Conservation (phyloP, 441 rosid genomes). For the Euphorbia schlechtendalii region DNA sequence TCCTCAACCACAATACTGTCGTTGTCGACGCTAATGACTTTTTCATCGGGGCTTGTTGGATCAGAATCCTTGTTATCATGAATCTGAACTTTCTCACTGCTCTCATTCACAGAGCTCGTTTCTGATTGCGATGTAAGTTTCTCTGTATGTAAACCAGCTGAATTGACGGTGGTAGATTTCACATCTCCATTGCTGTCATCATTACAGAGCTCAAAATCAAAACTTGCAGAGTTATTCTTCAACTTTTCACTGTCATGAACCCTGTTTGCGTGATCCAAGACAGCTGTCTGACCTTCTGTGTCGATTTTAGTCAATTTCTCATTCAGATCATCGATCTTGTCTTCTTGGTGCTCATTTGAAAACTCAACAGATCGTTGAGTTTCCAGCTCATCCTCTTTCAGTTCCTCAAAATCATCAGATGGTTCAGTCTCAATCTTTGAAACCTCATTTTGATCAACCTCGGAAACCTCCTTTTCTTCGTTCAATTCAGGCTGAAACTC, state of each 20-base stretch:
- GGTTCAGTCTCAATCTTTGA: too few relatives aligned
- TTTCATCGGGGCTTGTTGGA: slow-evolving; percentile 22
- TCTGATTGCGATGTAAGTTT: too few relatives aligned
- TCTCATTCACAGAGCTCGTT: too few relatives aligned
- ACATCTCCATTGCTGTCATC: too few relatives aligned
- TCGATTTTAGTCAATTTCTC: slow-evolving; percentile 14
- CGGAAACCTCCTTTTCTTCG: too few relatives aligned
- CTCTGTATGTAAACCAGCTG: too few relatives aligned
- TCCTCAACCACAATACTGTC: slow-evolving; percentile 18
- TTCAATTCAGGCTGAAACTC: slow-evolving; percentile 21
- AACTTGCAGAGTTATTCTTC: slow-evolving; percentile 4
- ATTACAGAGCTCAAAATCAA: slow-evolving; percentile 17
- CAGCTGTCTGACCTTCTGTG: slow-evolving; percentile 4
- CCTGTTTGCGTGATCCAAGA: slow-evolving; percentile 16
- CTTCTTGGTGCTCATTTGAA: slow-evolving; percentile 19
- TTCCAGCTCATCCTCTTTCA: slow-evolving; percentile 14
- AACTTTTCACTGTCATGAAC: slow-evolving; percentile 19
- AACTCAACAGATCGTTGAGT: slow-evolving; percentile 21
- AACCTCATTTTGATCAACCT: too few relatives aligned
- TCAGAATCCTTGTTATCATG: slow-evolving; percentile 22
- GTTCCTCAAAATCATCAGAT: slow-evolving; percentile 17
- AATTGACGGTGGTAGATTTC: too few relatives aligned
- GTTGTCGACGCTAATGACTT: slow-evolving; percentile 16
- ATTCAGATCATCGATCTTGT: slow-evolving; percentile 19
- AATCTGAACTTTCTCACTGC: too few relatives aligned